These are phyloP conservation scores for Aotearoamyces nothofagi DNA, from an alignment of 2,329 filamentous ascomycete species.

Conservation along the genomic window DNA sequence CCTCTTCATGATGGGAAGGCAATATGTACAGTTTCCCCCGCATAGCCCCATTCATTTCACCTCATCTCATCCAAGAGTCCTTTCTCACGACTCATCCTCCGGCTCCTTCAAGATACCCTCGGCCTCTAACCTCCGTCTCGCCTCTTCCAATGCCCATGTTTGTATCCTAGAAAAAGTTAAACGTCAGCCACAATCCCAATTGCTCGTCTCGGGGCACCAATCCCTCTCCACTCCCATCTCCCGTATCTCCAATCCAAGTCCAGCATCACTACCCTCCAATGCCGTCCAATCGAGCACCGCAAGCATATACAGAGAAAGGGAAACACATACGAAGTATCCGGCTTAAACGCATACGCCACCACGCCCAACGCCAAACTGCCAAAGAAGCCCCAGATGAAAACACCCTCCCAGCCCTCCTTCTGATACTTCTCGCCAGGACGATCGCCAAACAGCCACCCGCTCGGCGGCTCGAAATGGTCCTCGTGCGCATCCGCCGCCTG, in stretches of 20 bases:
- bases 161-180: conserved; percentile 74
- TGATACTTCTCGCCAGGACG: conserved; percentile 91
- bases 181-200: conserved; percentile 4
- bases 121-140: conserved; percentile 81
- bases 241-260: neutral
- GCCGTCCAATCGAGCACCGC: conserved; percentile 1
- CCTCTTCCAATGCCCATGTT: conserved; percentile 97
- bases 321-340: conserved; percentile 83
- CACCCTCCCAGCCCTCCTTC: conserved; percentile 90
- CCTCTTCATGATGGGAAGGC: no score
- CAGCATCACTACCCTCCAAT: neutral
- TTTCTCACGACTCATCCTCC: conserved; percentile 16
- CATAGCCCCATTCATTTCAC: no score
- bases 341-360: conserved; percentile 88
- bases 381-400: conserved; percentile 75
- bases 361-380: conserved; percentile 59
- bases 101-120: conserved; percentile 88
- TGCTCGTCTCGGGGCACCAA: conserved; percentile 1
- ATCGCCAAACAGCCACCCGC: conserved; percentile 85
- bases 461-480: conserved; percentile 70
- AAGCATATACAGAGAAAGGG: conserved; percentile 6
- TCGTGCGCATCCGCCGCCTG: conserved; percentile 16
- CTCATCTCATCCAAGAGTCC: no score
- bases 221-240: conserved; percentile 1
- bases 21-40: no score